Conservation (phyloP, 1,284 basidiomycete species). For the Moesziomyces globuligerus region DNA sequence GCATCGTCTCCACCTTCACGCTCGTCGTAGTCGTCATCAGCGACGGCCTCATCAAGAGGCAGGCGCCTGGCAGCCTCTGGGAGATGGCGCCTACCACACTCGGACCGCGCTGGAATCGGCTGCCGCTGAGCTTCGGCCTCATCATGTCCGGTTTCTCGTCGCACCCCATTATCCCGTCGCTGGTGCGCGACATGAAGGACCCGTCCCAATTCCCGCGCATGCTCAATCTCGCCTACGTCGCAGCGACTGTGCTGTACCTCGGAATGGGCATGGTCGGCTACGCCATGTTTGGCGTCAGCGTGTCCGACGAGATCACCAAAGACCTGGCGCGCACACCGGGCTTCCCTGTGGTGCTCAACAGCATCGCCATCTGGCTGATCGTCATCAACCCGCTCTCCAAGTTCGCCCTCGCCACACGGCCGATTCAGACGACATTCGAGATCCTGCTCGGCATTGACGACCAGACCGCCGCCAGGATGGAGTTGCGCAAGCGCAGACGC, state of each 20-base stretch:
- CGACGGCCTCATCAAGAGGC: constrained; percentile 83
- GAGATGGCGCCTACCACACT: constrained; percentile 78
- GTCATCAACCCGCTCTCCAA: constrained; percentile 81
- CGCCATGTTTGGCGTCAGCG: constrained; percentile 73
- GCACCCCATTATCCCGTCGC: constrained; percentile 88
- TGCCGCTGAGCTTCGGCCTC: constrained; percentile 79
- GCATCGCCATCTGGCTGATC: constrained; percentile 85
- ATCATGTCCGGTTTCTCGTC: constrained; percentile 98
- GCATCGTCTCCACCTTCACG: constrained; percentile 70
- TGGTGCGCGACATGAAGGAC: constrained; percentile 89
- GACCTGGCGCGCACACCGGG: constrained; percentile 81
- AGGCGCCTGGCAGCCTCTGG: constrained; percentile 84
- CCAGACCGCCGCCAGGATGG: constrained; percentile 21
- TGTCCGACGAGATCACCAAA: constrained; percentile 82
- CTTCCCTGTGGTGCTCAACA: constrained; percentile 80
- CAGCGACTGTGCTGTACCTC: constrained; percentile 81
- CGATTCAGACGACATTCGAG: constrained; percentile 68
- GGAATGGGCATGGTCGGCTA: constrained; percentile 87
- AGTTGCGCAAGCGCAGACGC: constrained; percentile 12
- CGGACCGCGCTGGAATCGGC: constrained; percentile 71
- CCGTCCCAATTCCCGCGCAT: constrained; percentile 82
- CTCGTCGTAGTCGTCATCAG: constrained; percentile 82
- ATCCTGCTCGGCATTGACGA: constrained; percentile 57
- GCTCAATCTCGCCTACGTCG: constrained; percentile 86
- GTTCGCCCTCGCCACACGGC: constrained; percentile 84